These are phyloP conservation scores for Hypsizygus marmoreus DNA, from an alignment of 768 basidiomycete species.

Conservation along the genomic window DNA sequence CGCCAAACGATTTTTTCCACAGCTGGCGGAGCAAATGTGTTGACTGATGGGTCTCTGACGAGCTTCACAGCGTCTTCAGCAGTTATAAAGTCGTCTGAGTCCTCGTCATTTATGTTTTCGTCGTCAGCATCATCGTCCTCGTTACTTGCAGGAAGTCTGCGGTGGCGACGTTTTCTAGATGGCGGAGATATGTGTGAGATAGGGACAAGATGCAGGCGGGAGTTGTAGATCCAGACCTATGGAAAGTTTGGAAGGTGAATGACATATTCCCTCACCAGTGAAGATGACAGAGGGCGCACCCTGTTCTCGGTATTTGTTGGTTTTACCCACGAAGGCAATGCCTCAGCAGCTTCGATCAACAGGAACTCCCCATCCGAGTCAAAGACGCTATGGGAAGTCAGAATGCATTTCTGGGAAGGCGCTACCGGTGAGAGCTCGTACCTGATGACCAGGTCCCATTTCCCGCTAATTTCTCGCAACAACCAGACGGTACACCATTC, in stretches of 20 bases:
- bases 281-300: conserved; percentile 54
- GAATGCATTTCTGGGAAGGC: conserved; percentile 1
- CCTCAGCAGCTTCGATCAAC: conserved; percentile 93
- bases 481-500: conserved; percentile 97
- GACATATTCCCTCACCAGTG: conserved; percentile 33
- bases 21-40: conserved; percentile 60
- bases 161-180: conserved; percentile 53
- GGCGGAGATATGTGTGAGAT: conserved; percentile 71
- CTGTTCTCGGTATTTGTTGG: conserved; percentile 92
- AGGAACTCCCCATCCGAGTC: conserved; percentile 97
- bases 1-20: conserved; percentile 72
- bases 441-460: conserved; percentile 84
- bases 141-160: conserved; percentile 42
- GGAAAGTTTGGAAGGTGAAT: conserved; percentile 27
- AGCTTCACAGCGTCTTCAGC: conserved; percentile 63
- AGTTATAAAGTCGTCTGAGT: conserved; percentile 54
- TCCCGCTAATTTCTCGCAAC: conserved; percentile 69
- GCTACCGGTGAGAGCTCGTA: conserved; percentile 33
- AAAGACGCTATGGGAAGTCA: conserved; percentile 48
- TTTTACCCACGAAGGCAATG: conserved; percentile 86
- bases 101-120: conserved; percentile 34
- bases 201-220: conserved; percentile 85
- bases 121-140: conserved; percentile 53
- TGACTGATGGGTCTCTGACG: conserved; percentile 51
- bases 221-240: conserved; percentile 91